Conservation (phyloP, 192 early-diverging fungal species). For the Neocallimastix lanati region DNA sequence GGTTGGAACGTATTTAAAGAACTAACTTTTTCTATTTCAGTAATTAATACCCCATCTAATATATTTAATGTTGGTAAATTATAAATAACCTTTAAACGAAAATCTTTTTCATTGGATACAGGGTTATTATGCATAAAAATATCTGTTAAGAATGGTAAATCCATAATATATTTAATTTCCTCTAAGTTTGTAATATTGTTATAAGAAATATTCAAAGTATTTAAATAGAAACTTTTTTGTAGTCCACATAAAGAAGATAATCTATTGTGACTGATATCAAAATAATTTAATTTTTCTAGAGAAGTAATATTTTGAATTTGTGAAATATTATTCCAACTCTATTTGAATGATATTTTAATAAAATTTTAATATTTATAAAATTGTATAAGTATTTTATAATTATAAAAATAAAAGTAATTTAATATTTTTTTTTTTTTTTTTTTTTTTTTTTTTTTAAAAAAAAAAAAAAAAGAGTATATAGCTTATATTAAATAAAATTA, state of each 20-base stretch:
- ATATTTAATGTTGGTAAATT: background rate
- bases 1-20: background rate
- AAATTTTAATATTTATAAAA: too few relatives aligned
- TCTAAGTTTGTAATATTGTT: background rate
- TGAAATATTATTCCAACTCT: slow-evolving; percentile 16
- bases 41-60: background rate
- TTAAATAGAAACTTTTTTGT: background rate
- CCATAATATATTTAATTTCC: background rate
- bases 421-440: too few relatives aligned
- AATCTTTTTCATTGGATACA: background rate
- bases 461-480: too few relatives aligned
- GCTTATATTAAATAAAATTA: too few relatives aligned
- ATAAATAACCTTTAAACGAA: background rate
- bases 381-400: too few relatives aligned
- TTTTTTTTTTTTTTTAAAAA: too few relatives aligned
- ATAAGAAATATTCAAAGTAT: background rate
- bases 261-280: slow-evolving; percentile 2
- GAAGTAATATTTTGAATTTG: slow-evolving; percentile 18
- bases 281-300: slow-evolving; percentile 15
- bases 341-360: too few relatives aligned
- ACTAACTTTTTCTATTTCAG: background rate
- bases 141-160: background rate
- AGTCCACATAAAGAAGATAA: background rate
- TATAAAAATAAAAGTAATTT: too few relatives aligned
- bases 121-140: background rate